Base-by-base conservation (phyloP, 2,329 filamentous ascomycete species). In the Chaetomiaceae sp. region DNA sequence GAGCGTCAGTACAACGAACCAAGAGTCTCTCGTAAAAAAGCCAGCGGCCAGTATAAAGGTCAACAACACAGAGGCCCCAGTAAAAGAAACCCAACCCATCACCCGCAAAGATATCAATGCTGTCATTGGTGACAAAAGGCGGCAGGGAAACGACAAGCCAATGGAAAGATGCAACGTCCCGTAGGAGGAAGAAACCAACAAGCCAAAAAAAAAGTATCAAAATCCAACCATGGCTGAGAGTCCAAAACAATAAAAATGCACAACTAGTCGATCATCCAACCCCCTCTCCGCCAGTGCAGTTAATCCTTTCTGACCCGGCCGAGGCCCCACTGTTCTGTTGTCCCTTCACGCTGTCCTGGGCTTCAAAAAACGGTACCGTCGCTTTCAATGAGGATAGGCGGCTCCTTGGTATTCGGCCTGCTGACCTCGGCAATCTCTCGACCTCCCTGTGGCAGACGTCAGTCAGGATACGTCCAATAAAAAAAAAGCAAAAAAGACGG, bases 321-420 rank as follows among this genome's bases (percentile, higher is more conserved):
- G n/a, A 16, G 14, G 14, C 20, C 34, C 31, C 12, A 40, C 6
- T 7, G 20, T 2, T 14, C 5, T 25, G 2, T 13, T 9, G 9
- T 41, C 38, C 55, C n/a, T n/a, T n/a, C n/a, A n/a, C n/a, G n/a
- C n/a, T n/a, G n/a, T n/a, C n/a, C n/a, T n/a, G n/a, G n/a, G n/a
- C n/a, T n/a, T n/a, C n/a, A 63, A 67, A 99, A 97, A 58, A 99
- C 89, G 20, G 93, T 97, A 55, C 93, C 93, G 67, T 99, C 93
- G 58, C 89, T 96, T 60, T 95, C 80, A 62, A 97, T 96, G 72
- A 96, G 84, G 65, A 99, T 97, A 4, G 93, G 93, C 27, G 92
- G 89, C 67, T 95, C 89, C 72, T 93, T 96, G 46, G 93, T 97
- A 64, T 96, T 97, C 19, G 93, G 93, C 60, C 93, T 80, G 60